Percentiles rank a stretch among this genome's conserved stretches.
Conservation (phyloP, 2,329 filamentous ascomycete species). For the Diaporthe vexans region DNA sequence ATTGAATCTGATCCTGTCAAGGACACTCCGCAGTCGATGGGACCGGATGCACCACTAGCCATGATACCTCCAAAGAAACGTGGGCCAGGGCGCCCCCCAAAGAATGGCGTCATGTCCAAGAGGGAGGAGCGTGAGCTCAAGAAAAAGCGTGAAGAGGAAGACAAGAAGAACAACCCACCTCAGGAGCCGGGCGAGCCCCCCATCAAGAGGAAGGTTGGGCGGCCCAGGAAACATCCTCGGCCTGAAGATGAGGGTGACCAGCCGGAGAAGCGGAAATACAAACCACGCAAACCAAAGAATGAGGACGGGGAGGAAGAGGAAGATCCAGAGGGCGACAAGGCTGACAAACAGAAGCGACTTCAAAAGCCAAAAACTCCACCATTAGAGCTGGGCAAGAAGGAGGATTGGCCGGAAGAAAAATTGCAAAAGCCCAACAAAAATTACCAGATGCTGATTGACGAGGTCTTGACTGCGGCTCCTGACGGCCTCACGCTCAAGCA, state of each 20-base stretch:
- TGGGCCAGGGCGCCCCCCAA: constrained; percentile 84
- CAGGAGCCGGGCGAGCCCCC: constrained; percentile 63
- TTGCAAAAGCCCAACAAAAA: constrained; percentile 74
- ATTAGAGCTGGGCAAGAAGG: constrained; percentile 63
- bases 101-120: constrained; percentile 88
- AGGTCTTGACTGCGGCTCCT: constrained; percentile 67
- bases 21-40: constrained; percentile 46
- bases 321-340: constrained; percentile 67
- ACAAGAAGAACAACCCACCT: constrained; percentile 65
- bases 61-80: constrained; percentile 73
- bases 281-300: constrained; percentile 64
- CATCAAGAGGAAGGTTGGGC: constrained; percentile 75
- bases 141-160: constrained; percentile 67
- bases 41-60: constrained; percentile 49
- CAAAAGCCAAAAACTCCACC: constrained; percentile 76
- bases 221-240: constrained; percentile 73
- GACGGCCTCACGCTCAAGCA: constrained; percentile 71
- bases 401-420: constrained; percentile 70
- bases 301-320: constrained; percentile 68
- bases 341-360: constrained; percentile 70
- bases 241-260: constrained; percentile 68
- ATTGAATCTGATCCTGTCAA: constrained; percentile 49
- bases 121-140: constrained; percentile 76
- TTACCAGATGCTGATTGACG: constrained; percentile 72
- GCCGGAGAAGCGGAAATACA: constrained; percentile 76